These are phyloP conservation scores for Botrytis galanthina DNA, from an alignment of 2,329 filamentous ascomycete genomes.

Conservation along the genomic window DNA sequence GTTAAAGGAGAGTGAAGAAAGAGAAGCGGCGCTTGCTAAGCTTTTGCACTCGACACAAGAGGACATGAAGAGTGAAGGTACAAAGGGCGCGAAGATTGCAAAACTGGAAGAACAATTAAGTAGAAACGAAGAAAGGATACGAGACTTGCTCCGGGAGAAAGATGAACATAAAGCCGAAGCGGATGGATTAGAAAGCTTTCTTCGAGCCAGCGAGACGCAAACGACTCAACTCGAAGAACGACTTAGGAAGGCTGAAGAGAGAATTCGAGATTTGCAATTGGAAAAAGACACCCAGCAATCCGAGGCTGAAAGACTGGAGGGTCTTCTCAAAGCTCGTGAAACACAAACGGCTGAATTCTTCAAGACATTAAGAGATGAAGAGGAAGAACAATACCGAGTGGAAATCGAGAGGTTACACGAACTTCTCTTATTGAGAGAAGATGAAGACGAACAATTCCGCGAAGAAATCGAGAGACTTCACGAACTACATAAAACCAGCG, in stretches of 20 bases:
- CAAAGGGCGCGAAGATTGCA: neutral
- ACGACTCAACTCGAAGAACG: conserved; percentile 2
- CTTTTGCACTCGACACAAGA: neutral
- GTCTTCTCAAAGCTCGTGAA: neutral
- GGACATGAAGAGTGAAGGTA: neutral
- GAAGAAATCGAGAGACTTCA: conserved; percentile 4
- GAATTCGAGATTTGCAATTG: neutral
- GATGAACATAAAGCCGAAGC: conserved; percentile 4
- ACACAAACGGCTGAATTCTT: neutral
- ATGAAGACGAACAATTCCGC: neutral
- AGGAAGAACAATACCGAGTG: neutral
- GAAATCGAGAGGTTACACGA: neutral
- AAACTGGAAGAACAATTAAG: neutral
- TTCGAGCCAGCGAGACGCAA: neutral
- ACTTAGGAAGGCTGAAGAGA: neutral
- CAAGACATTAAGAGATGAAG: neutral
- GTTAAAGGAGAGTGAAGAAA: conserved; percentile 10
- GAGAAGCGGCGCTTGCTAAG: neutral
- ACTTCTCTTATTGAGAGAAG: neutral
- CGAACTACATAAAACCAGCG: neutral
- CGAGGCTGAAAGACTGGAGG: neutral
- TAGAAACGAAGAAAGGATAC: neutral
- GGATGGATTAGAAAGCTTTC: conserved; percentile 3
- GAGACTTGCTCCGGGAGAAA: neutral
- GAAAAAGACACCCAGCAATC: neutral